A percentile compares a stretch with the other conserved stretches of the same genome.
Conservation (phyloP, 2,329 filamentous ascomycete genomes). For the Knufia petricola region DNA sequence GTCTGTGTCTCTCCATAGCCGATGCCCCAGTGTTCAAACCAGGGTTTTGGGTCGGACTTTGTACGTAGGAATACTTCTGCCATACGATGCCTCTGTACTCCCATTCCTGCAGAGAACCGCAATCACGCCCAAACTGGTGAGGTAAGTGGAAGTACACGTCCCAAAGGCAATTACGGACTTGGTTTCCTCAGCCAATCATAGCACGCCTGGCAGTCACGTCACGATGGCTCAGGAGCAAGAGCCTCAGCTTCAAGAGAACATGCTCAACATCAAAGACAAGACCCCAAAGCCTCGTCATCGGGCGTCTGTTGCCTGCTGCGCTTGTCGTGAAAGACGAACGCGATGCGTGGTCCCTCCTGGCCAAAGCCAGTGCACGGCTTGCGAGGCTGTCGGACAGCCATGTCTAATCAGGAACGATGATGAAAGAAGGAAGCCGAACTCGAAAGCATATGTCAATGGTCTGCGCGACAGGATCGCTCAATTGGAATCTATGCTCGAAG, state of each 20-base stretch:
- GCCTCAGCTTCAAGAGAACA: neutral
- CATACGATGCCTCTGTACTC: neutral
- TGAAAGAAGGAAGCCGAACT: slow-evolving; percentile 10
- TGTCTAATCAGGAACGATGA: slow-evolving; percentile 9
- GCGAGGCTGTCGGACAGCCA: neutral
- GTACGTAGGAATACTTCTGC: neutral
- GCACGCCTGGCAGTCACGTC: neutral
- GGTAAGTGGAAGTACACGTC: neutral
- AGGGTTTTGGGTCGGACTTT: neutral
- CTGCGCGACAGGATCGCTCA: slow-evolving; percentile 7
- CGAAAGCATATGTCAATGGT: slow-evolving; percentile 6
- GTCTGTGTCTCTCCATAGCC: neutral
- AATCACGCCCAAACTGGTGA: neutral
- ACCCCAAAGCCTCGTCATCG: slow-evolving; percentile 10
- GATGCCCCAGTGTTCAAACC: neutral
- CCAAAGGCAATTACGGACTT: neutral
- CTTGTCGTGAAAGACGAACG: slow-evolving; percentile 9
- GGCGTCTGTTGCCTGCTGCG: slow-evolving; percentile 9
- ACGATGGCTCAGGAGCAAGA: neutral
- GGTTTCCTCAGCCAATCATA: neutral
- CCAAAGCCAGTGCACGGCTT: slow-evolving; percentile 8
- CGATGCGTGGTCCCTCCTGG: slow-evolving; percentile 10
- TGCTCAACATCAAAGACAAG: slow-evolving; percentile 5
- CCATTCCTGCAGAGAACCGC: neutral
- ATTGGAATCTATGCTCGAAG: slow-evolving; percentile 1